Percentiles rank a stretch among this genome's conserved stretches.
These are phyloP conservation scores for Candida peoriensis DNA, from an alignment of 805 yeast genomes.

Conservation along the genomic window DNA sequence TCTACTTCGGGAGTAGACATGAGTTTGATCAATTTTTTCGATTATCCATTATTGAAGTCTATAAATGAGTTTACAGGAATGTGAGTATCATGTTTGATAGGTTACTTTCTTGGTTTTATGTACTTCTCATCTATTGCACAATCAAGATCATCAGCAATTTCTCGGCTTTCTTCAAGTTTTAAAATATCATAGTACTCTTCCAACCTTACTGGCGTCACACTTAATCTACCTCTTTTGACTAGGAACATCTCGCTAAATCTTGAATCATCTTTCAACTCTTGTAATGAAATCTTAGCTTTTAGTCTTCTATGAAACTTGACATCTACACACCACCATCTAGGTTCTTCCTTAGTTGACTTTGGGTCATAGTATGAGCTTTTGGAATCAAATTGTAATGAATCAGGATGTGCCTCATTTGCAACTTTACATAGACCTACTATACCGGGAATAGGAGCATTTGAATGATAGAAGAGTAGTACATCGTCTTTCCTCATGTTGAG, in stretches of 20 bases:
- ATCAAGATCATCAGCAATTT: conserved; percentile 27
- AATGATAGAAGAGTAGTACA: conserved; percentile 47
- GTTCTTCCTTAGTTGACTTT: conserved; percentile 35
- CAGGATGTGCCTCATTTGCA: conserved; percentile 32
- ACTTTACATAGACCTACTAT: conserved; percentile 46
- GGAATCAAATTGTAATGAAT: conserved; percentile 35
- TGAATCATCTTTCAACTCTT: conserved; percentile 31
- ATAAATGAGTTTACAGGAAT: neutral
- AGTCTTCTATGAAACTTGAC: conserved; percentile 40
- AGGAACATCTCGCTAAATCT: conserved; percentile 37
- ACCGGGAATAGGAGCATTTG: conserved; percentile 50
- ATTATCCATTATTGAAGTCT: too few species aligned
- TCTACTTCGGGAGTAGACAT: too few species aligned
- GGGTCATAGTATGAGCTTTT: conserved; percentile 44
- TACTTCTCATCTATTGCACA: conserved; percentile 24
- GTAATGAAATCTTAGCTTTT: conserved; percentile 35
- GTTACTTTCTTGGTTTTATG: conserved; percentile 7
- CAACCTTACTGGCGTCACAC: conserved; percentile 45
- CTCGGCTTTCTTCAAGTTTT: conserved; percentile 28
- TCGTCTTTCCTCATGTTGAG: conserved; percentile 43
- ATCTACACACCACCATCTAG: conserved; percentile 56
- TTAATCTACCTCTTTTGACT: conserved; percentile 43
- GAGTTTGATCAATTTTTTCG: too few species aligned
- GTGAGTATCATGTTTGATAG: neutral
- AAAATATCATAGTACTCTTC: conserved; percentile 37